Evolutionary conservation across 192 early-diverging fungal genomes (phyloP).

Genomic region (Coemansia interrupta): DNA sequence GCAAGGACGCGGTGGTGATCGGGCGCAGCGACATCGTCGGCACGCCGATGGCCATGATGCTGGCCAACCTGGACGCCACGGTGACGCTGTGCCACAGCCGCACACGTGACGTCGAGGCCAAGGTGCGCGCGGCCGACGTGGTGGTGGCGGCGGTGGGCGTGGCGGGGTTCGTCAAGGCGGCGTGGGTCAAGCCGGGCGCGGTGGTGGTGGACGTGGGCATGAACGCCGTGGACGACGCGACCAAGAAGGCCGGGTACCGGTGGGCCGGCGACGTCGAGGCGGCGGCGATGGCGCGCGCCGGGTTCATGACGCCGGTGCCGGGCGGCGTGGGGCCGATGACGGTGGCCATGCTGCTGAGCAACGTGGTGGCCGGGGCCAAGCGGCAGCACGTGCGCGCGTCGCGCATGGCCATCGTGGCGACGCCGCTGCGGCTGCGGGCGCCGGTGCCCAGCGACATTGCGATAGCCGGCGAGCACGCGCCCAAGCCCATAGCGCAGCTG

Average conservation of each 20-base stretch:
- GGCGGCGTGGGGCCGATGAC: slow-evolving; percentile 99
- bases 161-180: slow-evolving; percentile 75
- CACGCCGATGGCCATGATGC: slow-evolving; percentile 77
- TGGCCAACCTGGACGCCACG: slow-evolving; percentile 80
- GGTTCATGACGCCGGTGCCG: slow-evolving; percentile 91
- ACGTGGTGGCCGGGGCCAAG: slow-evolving; percentile 77
- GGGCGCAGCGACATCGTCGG: slow-evolving; percentile 96
- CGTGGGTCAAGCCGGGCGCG: slow-evolving; percentile 92
- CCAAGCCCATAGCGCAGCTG: slow-evolving; percentile 76
- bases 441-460: slow-evolving; percentile 96
- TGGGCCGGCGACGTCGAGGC: slow-evolving; percentile 94
- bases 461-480: slow-evolving; percentile 84
- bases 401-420: slow-evolving; percentile 53
- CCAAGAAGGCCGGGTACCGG: slow-evolving; percentile 86
- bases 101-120: slow-evolving; percentile 69
- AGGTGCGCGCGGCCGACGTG: slow-evolving; percentile 84
- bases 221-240: slow-evolving; percentile 79
- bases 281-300: slow-evolving; percentile 64
- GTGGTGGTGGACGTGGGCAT: slow-evolving; percentile 98
- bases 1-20: slow-evolving; percentile 90
- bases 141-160: slow-evolving; percentile 86
- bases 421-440: slow-evolving; percentile 60
- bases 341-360: slow-evolving; percentile 94
- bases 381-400: slow-evolving; percentile 60
- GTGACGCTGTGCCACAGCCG: slow-evolving; percentile 92